Evolutionary conservation across 1,284 basidiomycete genomes (phyloP).

Genomic region (Cystobasidium pallidum): DNA sequence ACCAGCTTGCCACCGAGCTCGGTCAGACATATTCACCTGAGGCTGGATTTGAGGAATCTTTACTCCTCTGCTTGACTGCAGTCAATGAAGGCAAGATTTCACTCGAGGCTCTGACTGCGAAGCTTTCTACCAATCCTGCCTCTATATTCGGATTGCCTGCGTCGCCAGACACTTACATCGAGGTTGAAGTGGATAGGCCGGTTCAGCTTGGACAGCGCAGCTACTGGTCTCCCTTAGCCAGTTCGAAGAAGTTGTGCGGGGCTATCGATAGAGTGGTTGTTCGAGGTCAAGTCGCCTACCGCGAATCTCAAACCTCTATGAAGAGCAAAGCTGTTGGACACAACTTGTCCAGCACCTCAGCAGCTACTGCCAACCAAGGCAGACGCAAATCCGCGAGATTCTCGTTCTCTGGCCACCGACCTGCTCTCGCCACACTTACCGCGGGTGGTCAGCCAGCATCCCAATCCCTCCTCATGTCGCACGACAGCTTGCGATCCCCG

Average conservation of each 20-base stretch:
- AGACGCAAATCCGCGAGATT: slow-evolving; percentile 53
- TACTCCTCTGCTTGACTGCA: slow-evolving; percentile 85
- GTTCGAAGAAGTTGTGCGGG: slow-evolving; percentile 69
- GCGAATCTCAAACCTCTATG: slow-evolving; percentile 67
- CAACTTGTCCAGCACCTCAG: slow-evolving; percentile 74
- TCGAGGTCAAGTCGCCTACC: slow-evolving; percentile 85
- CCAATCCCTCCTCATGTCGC: slow-evolving; percentile 54
- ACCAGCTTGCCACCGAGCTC: slow-evolving; percentile 71
- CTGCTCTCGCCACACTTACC: slow-evolving; percentile 49
- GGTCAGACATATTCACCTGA: slow-evolving; percentile 69
- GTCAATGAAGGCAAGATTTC: slow-evolving; percentile 79
- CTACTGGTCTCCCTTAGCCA: slow-evolving; percentile 79
- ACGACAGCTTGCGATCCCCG: slow-evolving; percentile 36
- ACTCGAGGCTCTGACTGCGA: slow-evolving; percentile 76
- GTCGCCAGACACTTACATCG: slow-evolving; percentile 78
- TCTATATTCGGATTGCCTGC: slow-evolving; percentile 86
- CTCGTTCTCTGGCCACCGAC: slow-evolving; percentile 50
- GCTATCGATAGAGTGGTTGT: slow-evolving; percentile 88
- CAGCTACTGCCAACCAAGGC: slow-evolving; percentile 59
- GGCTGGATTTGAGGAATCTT: slow-evolving; percentile 84
- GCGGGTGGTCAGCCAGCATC: slow-evolving; percentile 45
- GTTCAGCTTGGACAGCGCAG: slow-evolving; percentile 59
- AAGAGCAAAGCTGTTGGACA: slow-evolving; percentile 64
- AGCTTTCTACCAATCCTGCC: slow-evolving; percentile 88
- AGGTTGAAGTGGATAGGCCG: slow-evolving; percentile 84